A percentile compares a stretch with the other conserved stretches of the same genome.
Evolutionary conservation across 1,284 basidiomycete species (phyloP).

Genomic region (Cryptococcus wingfieldii): DNA sequence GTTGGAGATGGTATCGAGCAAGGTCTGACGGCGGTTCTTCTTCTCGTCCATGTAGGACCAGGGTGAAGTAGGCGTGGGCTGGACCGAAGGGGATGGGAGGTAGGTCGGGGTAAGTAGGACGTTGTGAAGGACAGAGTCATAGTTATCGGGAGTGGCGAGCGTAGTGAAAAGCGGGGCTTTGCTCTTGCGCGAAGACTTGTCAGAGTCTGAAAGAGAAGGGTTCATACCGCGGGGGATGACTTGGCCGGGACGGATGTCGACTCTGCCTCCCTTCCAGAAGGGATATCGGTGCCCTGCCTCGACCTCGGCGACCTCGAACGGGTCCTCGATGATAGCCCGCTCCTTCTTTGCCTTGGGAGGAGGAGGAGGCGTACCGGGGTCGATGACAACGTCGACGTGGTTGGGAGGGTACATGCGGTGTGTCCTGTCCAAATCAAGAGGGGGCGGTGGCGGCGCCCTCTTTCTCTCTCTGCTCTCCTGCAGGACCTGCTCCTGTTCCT

Average conservation of each 20-base stretch:
- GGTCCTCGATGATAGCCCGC: constrained; percentile 14
- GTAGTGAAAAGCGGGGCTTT: neutral
- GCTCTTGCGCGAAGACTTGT: neutral
- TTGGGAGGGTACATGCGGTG: constrained; percentile 13
- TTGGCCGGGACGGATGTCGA: constrained; percentile 32
- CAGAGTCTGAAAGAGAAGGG: neutral
- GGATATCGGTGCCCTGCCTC: constrained; percentile 31
- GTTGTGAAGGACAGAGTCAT: constrained; percentile 37
- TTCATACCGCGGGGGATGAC: constrained; percentile 22
- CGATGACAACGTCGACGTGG: constrained; percentile 9
- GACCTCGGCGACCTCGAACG: constrained; percentile 28
- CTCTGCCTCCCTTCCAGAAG: constrained; percentile 33
- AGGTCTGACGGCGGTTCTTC: constrained; percentile 9
- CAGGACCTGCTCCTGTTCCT: neutral
- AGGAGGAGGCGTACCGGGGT: constrained; percentile 1
- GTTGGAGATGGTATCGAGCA: constrained; percentile 13
- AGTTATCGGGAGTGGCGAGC: constrained; percentile 6
- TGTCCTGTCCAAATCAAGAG: constrained; percentile 26
- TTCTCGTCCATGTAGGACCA: neutral
- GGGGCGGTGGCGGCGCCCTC: constrained; percentile 16
- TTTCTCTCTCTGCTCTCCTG: neutral
- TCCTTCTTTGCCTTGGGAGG: neutral
- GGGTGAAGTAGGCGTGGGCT: constrained; percentile 8
- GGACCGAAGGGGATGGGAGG: constrained; percentile 18
- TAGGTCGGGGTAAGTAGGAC: constrained; percentile 38